Evolutionary conservation across 176 grass and related monocot species (phyloP), one percentile per base, ranked within the genome.

Genomic region (Rhynchospora pubera): DNA sequence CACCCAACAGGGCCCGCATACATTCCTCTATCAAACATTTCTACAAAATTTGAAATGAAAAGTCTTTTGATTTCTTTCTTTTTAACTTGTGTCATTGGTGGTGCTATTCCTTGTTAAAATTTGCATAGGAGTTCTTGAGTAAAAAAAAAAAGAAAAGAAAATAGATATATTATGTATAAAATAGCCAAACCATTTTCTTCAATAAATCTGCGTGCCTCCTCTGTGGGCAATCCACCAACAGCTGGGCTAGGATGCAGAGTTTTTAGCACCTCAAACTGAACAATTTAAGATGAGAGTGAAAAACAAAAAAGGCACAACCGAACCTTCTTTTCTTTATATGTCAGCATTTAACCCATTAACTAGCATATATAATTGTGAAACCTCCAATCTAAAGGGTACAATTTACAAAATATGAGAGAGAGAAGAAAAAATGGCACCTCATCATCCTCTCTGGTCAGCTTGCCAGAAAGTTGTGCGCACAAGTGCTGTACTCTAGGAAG

Each of bases 11-110:
- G 96, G 77, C 92, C 91, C 62, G 89, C 90, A 66, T 99, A 99
- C 96, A 99, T 95, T 80, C 96, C 96, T 80, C 92, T 87, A 88
- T 93, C 92, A 23, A 99, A 99, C 84, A 91, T 93, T 88, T 95
- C 96, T 95, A 79, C 5, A 66, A 71, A 69, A 86, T 67, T 55
- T 39, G 6, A 82, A 85, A 83, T 39, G 12, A 53, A 0, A 75
- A 75, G 46, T 52, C 21, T 51, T 24, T 75, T 75, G 12, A 52
- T 75, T 75, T 75, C 48, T 28, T 75, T 53, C 45, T 50, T 52
- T 26, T 73, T 73, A 42, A 48, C 14, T 28, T 68, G 34, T 39
- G 12, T 14, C 43, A 16, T 72, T 13, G 44, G 43, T 19, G 16
- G 28, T 18, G 15, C 46, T 23, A 52, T 52, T 46, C 45, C 45